phyloP scores from a whole-genome alignment of 2,329 filamentous ascomycete species.

The Gremmenia infestans region DNA sequence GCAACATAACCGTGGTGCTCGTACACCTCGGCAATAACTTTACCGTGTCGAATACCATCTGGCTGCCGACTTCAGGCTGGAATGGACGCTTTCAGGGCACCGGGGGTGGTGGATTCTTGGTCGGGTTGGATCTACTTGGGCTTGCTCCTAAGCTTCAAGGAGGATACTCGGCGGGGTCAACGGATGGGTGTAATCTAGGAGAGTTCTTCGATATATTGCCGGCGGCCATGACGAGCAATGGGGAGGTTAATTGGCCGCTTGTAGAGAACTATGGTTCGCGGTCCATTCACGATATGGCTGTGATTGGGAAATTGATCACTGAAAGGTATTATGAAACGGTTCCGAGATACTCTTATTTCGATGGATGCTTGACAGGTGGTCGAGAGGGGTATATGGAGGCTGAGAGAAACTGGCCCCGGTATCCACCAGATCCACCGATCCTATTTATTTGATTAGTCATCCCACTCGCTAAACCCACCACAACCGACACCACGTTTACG shows the following conservation, averaged over 20 bases:
- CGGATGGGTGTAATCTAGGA: neutral
- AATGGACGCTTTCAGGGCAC: neutral
- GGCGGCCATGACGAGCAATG: neutral
- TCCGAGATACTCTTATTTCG: slow-evolving; percentile 35
- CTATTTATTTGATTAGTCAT: slow-evolving; percentile 26
- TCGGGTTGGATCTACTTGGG: neutral
- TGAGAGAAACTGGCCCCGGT: too few species aligned
- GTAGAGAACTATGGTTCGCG: slow-evolving; percentile 11
- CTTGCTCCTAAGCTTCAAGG: neutral
- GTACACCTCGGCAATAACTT: neutral
- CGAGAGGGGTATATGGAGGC: slow-evolving; percentile 33
- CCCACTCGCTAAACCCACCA: too few species aligned
- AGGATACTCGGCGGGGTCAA: neutral
- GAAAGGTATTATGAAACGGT: slow-evolving; percentile 31
- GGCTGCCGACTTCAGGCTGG: neutral
- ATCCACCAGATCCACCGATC: too few species aligned
- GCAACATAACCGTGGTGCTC: slow-evolving; percentile 21
- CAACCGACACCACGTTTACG: too few species aligned
- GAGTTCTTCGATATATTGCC: neutral
- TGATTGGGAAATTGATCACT: slow-evolving; percentile 32
- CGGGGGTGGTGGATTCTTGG: neutral
- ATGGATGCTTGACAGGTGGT: slow-evolving; percentile 36
- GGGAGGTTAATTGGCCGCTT: neutral
- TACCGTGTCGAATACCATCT: neutral
- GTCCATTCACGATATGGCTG: slow-evolving; percentile 32